phyloP scores from a whole-genome alignment of 2,329 filamentous ascomycete species.

The Ascochyta rabiei region DNA sequence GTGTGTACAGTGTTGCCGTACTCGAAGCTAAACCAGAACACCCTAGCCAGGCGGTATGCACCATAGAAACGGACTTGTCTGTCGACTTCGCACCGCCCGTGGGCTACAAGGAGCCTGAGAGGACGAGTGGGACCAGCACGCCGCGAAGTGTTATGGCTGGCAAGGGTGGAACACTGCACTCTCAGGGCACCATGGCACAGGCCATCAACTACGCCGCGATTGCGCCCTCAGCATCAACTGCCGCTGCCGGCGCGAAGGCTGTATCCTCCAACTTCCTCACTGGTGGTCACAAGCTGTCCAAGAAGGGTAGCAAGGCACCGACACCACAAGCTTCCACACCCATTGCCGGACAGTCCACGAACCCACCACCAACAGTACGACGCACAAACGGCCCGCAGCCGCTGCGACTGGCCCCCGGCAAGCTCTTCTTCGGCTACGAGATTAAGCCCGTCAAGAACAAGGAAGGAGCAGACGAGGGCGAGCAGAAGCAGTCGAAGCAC shows the following conservation, averaged over 20 bases:
- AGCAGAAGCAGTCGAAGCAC: conserved; percentile 66
- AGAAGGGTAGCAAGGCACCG: conserved; percentile 77
- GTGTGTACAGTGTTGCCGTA: conserved; percentile 89
- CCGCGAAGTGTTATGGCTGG: conserved; percentile 72
- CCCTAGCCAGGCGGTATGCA: conserved; percentile 83
- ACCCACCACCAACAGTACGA: conserved; percentile 50
- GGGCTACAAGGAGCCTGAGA: conserved; percentile 88
- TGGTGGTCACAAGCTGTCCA: conserved; percentile 81
- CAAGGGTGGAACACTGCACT: conserved; percentile 75
- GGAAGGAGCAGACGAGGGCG: conserved; percentile 62
- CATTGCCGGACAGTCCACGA: conserved; percentile 61
- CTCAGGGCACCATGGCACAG: conserved; percentile 92
- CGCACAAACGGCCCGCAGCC: conserved; percentile 82
- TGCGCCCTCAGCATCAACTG: conserved; percentile 74
- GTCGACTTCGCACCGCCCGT: conserved; percentile 95
- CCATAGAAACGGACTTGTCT: conserved; percentile 93
- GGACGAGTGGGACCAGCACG: conserved; percentile 81
- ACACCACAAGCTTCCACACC: conserved; percentile 68
- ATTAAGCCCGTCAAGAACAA: conserved; percentile 85
- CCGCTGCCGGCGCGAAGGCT: conserved; percentile 66
- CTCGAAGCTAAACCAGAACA: conserved; percentile 89
- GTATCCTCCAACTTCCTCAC: conserved; percentile 78
- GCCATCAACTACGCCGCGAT: conserved; percentile 96
- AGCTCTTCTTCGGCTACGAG: conserved; percentile 96
- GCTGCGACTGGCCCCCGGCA: conserved; percentile 81